Base-by-base conservation (phyloP, 176 grass and related monocot genomes). In the Carex parvula region DNA sequence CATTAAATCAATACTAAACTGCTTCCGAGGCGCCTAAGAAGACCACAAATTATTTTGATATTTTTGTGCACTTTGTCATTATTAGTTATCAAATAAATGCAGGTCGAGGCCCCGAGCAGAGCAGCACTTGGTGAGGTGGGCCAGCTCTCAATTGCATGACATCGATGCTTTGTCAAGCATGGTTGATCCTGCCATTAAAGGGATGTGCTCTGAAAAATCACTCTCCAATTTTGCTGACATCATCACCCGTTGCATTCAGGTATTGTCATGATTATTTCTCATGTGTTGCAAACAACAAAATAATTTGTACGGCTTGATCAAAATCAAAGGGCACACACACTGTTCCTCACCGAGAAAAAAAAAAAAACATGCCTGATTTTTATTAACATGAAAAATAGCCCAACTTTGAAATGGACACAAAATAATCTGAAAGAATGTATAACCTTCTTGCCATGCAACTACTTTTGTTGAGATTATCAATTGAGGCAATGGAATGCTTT, bases 51-150 rank as follows among this genome's bases (percentile, higher is more conserved):
- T 56, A 3, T 78, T 30, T 78, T 56, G 46, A 30, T 56, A 57
- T 16, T 33, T 78, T 78, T 5, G 9, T 52, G 20, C 21, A 52
- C 14, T 57, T 33, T 69, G 16, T 54, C 12, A 24, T 75, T 53
- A 73, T 75, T 53, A 14, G 6, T 29, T 4, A 57, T 56, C 14
- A 57, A 78, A 78, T 26, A 35, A 57, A 57, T 78, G 54, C 96
- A 99, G 96, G 85, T 89, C 88, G 70, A 90, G 91, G 44, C 91
- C 96, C 72, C 91, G 89, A 16, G 35, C 80, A 68, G 96, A 99
- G 84, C 96, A 99, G 79, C 91, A 99, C 83, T 89, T 99, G 29
- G 93, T 99, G 59, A 91, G 90, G 84, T 99, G 96, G 96, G 96
- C 96, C 52, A 88, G 80, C 87, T 84, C 91, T 86, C 91, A 92